phyloP scores from a whole-genome alignment of 345 rosid species.

The Aquilaria sinensis region DNA sequence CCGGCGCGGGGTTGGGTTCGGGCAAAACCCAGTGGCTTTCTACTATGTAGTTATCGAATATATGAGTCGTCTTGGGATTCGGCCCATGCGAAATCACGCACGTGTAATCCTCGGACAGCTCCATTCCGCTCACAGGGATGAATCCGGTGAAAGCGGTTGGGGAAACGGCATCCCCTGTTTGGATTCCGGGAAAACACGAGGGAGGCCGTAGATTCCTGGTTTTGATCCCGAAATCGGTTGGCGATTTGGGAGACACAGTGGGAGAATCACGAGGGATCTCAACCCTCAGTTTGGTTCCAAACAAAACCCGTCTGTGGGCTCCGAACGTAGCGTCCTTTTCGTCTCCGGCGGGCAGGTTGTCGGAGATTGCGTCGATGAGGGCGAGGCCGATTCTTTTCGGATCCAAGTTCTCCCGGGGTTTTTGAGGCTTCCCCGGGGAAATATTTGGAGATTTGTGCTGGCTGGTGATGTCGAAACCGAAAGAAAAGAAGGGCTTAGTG shows the following conservation, averaged over 20 bases:
- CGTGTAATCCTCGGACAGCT: constrained; percentile 82
- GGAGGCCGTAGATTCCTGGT: constrained; percentile 22
- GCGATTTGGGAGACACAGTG: constrained; percentile 21
- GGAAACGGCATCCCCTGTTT: constrained; percentile 22
- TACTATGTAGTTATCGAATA: constrained; percentile 68
- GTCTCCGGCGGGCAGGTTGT: constrained; percentile 9
- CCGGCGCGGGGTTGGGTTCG: constrained; percentile 10
- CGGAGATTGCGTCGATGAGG: constrained; percentile 25
- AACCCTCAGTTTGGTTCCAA: constrained; percentile 45
- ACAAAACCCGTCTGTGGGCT: constrained; percentile 45
- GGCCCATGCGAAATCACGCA: constrained; percentile 72
- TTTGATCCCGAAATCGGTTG: constrained; percentile 48
- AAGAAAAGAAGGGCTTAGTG: constrained; percentile 32
- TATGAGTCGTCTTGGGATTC: constrained; percentile 74
- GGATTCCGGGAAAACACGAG: constrained; percentile 21
- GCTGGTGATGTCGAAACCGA: constrained; percentile 22
- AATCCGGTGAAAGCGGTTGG: constrained; percentile 17
- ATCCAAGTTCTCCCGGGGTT: constrained; percentile 21
- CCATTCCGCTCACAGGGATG: constrained; percentile 48
- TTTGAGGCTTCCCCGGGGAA: constrained; percentile 12
- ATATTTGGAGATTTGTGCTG: constrained; percentile 30
- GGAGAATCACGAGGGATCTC: constrained; percentile 37
- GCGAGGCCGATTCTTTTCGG: constrained; percentile 55
- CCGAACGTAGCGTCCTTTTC: constrained; percentile 4
- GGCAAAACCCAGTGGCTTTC: constrained; percentile 27